Conservation (phyloP, 441 rosid genomes). For the Cnidoscolus chayamansa region DNA sequence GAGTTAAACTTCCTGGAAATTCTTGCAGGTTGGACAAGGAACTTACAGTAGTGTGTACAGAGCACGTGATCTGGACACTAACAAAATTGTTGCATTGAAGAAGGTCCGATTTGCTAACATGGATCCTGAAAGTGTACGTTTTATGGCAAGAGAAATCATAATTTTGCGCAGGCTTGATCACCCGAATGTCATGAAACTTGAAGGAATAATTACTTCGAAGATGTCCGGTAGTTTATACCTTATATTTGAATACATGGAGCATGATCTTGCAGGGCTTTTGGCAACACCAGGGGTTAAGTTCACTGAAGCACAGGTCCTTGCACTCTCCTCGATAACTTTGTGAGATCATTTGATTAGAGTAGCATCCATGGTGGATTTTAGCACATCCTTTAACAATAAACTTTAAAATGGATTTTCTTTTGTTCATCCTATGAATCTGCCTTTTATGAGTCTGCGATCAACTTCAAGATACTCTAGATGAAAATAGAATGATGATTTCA, state of each 20-base stretch:
- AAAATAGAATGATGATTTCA: not conserved
- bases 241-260: slow-evolving; percentile 60
- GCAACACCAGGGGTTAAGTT: slow-evolving; percentile 41
- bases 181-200: slow-evolving; percentile 60
- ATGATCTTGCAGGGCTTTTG: slow-evolving; percentile 58
- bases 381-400: not conserved
- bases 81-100: slow-evolving; percentile 52
- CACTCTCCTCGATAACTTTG: not conserved
- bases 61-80: slow-evolving; percentile 53
- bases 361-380: not conserved
- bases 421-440: not conserved
- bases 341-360: not conserved
- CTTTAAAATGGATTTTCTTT: not conserved
- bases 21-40: slow-evolving; percentile 57
- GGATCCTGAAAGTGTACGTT: slow-evolving; percentile 65
- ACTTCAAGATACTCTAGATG: not conserved
- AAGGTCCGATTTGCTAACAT: slow-evolving; percentile 60
- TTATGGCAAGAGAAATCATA: slow-evolving; percentile 63
- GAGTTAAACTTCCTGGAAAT: not conserved
- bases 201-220: slow-evolving; percentile 51
- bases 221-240: slow-evolving; percentile 54
- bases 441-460: not conserved
- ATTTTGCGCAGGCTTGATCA: slow-evolving; percentile 54
- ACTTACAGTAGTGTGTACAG: slow-evolving; percentile 61
- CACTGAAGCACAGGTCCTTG: slow-evolving; percentile 49